These are phyloP conservation scores for Apophysomyces ossiformis DNA, from an alignment of 371 early-diverging fungal genomes.

Conservation along the genomic window DNA sequence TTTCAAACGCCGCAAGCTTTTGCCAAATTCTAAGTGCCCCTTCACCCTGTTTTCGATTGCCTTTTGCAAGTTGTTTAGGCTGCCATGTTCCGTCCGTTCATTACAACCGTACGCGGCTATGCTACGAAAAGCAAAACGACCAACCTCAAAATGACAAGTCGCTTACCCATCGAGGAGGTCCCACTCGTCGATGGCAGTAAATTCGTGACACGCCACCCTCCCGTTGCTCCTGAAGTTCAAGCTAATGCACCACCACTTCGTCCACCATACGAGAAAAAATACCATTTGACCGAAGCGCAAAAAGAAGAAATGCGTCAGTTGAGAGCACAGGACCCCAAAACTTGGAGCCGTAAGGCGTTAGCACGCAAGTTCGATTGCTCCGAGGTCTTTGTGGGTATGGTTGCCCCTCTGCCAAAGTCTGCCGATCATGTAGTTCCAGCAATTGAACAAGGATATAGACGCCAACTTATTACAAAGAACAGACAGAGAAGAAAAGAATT, in stretches of 20 bases:
- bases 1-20: too few relatives aligned
- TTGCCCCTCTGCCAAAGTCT: constrained; percentile 27
- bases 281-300: constrained; percentile 32
- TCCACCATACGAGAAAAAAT: constrained; percentile 19
- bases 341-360: constrained; percentile 53
- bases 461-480: constrained; percentile 41
- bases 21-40: not conserved
- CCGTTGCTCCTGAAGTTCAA: constrained; percentile 33
- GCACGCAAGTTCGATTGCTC: constrained; percentile 56
- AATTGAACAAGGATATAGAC: constrained; percentile 39
- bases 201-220: constrained; percentile 43
- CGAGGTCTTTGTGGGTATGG: constrained; percentile 46
- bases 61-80: constrained; percentile 12
- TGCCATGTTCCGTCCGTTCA: constrained; percentile 19
- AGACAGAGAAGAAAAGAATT: constrained; percentile 49
- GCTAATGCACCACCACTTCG: constrained; percentile 37
- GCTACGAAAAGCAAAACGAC: constrained; percentile 53
- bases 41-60: constrained; percentile 5
- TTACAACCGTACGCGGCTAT: constrained; percentile 38
- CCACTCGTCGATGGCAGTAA: constrained; percentile 39
- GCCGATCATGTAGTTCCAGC: constrained; percentile 4
- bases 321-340: constrained; percentile 44
- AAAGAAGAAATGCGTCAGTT: constrained; percentile 48
- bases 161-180: constrained; percentile 42
- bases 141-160: constrained; percentile 42